Conservation (phyloP, 768 basidiomycete genomes). For the Boletus reticuloceps region DNA sequence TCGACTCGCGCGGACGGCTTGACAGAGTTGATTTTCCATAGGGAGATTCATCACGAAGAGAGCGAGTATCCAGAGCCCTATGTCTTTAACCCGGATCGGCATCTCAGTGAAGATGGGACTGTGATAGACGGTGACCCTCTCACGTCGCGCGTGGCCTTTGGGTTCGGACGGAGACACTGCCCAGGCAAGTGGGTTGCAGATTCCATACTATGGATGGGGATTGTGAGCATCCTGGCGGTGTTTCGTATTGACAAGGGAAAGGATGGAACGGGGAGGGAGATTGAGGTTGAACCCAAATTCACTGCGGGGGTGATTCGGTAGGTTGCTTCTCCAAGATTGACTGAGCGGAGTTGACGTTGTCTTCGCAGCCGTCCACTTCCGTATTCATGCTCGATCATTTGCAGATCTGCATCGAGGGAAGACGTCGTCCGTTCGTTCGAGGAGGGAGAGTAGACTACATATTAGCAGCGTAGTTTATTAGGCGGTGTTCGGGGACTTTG, state of each 20-base stretch:
- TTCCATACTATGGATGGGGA: constrained; percentile 29
- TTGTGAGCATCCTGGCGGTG: constrained; percentile 27
- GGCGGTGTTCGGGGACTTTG: constrained; percentile 21
- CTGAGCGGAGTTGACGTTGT: constrained; percentile 13
- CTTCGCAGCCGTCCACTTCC: constrained; percentile 29
- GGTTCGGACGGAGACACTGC: constrained; percentile 31
- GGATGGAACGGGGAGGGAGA: constrained; percentile 21
- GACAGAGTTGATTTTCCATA: background rate
- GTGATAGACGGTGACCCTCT: constrained; percentile 24
- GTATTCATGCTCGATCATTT: constrained; percentile 29
- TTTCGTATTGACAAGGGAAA: constrained; percentile 23
- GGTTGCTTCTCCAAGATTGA: constrained; percentile 11
- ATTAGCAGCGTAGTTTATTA: constrained; percentile 5
- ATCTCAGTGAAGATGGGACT: constrained; percentile 23
- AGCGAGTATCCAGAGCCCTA: constrained; percentile 26
- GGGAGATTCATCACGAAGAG: constrained; percentile 33
- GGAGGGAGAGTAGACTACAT: too few species aligned
- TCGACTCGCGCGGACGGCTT: background rate
- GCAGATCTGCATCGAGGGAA: constrained; percentile 27
- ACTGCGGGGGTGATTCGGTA: constrained; percentile 32
- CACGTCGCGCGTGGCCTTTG: constrained; percentile 27
- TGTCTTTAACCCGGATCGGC: constrained; percentile 26
- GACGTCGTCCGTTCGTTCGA: constrained; percentile 13
- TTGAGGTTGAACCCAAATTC: constrained; percentile 29
- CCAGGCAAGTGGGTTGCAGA: constrained; percentile 34